Evolutionary conservation across 2,329 filamentous ascomycete genomes (phyloP).

Genomic region (Samsoniella hepiali): DNA sequence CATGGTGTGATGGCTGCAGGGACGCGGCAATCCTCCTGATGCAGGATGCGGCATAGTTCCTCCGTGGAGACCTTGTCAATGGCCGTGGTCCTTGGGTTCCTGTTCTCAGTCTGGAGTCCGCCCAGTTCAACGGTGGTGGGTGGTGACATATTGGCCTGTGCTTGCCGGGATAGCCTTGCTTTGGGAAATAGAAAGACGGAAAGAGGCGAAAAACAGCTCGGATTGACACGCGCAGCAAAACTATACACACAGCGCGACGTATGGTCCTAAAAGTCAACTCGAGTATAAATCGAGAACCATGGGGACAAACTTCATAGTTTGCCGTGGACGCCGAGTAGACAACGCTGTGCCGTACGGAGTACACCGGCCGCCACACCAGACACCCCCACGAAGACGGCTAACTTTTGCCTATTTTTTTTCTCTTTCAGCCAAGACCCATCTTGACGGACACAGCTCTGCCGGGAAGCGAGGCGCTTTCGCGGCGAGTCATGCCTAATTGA

Average conservation of each 20-base stretch:
- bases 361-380: background rate
- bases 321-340: background rate
- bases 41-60: slow-evolving; percentile 24
- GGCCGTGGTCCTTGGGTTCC: slow-evolving; percentile 20
- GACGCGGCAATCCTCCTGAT: slow-evolving; percentile 21
- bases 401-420: background rate
- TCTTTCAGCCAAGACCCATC: slow-evolving; percentile 10
- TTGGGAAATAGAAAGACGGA: background rate
- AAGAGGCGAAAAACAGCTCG: background rate
- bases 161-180: background rate
- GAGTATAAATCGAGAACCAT: background rate
- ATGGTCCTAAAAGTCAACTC: background rate
- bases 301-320: too few species aligned
- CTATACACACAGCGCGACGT: background rate
- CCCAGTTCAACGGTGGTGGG: slow-evolving; percentile 17
- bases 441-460: background rate
- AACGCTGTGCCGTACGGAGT: too few species aligned
- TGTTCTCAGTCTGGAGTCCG: slow-evolving; percentile 22
- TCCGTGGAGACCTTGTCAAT: slow-evolving; percentile 21
- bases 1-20: slow-evolving; percentile 22
- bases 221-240: too few species aligned
- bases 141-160: background rate
- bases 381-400: background rate
- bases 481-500: slow-evolving; percentile 16
- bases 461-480: slow-evolving; percentile 7